Evolutionary conservation across 192 early-diverging fungal genomes (phyloP).

Genomic region (Coemansia sp.): DNA sequence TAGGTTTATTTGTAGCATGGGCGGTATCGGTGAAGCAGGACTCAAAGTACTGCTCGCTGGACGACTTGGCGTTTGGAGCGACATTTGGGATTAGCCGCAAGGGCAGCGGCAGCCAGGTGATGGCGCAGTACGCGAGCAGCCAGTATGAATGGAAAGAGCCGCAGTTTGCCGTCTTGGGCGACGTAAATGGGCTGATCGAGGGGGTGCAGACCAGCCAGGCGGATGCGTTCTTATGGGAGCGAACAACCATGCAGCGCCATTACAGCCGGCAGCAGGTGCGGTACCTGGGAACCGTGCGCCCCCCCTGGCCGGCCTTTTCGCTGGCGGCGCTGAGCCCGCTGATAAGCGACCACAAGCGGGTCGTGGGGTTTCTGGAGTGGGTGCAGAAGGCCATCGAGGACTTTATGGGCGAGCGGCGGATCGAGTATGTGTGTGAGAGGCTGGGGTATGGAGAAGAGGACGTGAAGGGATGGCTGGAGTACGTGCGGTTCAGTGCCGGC

Average conservation of each 20-base stretch:
- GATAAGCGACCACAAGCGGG: not conserved
- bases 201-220: constrained; percentile 61
- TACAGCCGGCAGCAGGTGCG: constrained; percentile 68
- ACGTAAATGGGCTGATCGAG: constrained; percentile 67
- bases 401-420: constrained; percentile 23
- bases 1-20: constrained; percentile 54
- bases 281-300: constrained; percentile 71
- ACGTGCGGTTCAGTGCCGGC: constrained; percentile 29
- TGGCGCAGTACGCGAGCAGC: constrained; percentile 64
- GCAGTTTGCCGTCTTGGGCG: constrained; percentile 68
- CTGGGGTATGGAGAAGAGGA: constrained; percentile 34
- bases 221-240: constrained; percentile 91
- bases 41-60: constrained; percentile 42
- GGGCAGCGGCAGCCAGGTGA: constrained; percentile 80
- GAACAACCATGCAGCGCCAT: constrained; percentile 86
- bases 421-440: constrained; percentile 20
- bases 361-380: constrained; percentile 7
- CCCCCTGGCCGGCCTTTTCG: constrained; percentile 90
- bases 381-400: not conserved
- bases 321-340: constrained; percentile 56
- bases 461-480: constrained; percentile 26
- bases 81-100: constrained; percentile 63
- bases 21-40: constrained; percentile 62
- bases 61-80: constrained; percentile 43
- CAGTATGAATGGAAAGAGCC: constrained; percentile 61